phyloP scores from a whole-genome alignment of 1,284 basidiomycete genomes.

The Ceratobasidium sp. region DNA sequence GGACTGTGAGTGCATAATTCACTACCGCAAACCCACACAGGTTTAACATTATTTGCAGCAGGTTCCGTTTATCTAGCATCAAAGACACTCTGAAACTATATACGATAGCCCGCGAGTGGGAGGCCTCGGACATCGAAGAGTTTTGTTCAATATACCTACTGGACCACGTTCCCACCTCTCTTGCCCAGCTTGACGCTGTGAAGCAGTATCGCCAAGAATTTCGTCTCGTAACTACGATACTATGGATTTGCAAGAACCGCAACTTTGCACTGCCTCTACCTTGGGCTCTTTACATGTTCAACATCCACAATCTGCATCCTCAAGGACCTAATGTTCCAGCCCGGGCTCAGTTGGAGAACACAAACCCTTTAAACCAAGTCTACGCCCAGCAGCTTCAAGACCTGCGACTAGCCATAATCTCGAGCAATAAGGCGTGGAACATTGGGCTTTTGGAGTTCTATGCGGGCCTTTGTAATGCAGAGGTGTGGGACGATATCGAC shows the following conservation, averaged over 20 bases:
- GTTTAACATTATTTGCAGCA: neutral
- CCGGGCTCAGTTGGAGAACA: too few relatives aligned
- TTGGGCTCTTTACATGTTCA: neutral
- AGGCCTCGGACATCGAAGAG: neutral
- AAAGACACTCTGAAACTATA: neutral
- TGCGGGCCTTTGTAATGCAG: too few relatives aligned
- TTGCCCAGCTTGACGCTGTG: neutral
- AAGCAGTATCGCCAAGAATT: neutral
- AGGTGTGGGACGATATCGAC: too few relatives aligned
- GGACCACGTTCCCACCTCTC: neutral
- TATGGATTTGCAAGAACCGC: neutral
- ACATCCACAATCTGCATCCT: neutral
- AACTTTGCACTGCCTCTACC: neutral
- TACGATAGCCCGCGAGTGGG: neutral
- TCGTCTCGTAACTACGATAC: neutral
- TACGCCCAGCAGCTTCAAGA: too few relatives aligned
- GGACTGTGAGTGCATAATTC: neutral
- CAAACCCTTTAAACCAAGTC: too few relatives aligned
- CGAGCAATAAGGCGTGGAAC: too few relatives aligned
- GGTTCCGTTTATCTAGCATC: neutral
- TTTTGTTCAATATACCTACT: neutral
- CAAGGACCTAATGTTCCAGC: too few relatives aligned
- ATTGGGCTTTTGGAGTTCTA: too few relatives aligned
- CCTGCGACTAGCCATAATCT: too few relatives aligned
- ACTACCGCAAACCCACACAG: neutral